Base-by-base conservation (phyloP, 2,329 filamentous ascomycete species). In the Escovopsis weberi region DNA sequence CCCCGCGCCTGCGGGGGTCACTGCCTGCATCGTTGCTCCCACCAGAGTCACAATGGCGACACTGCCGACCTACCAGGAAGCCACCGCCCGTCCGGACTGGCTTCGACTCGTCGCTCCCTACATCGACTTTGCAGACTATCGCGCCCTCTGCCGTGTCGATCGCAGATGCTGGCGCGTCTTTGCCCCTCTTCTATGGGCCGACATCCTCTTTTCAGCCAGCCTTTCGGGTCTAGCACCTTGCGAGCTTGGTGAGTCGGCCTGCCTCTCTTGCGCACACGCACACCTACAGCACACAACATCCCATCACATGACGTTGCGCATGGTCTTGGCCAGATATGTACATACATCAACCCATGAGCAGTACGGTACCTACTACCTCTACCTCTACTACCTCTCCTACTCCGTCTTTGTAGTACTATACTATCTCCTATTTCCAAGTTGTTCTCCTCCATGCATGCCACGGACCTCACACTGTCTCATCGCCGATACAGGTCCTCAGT, bases 51-150 rank as follows among this genome's bases (percentile, higher is more conserved):
- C 36, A 45, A 15, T 61, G 59, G 38, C 26, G 26, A 47, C 52
- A 10, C 63, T 69, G n/a, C 72, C 74, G 1, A 72, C 73, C 0
- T 78, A 78, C 53, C 57, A 63, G 40, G 65, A 75, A 45, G 72
- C 74, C 41, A 66, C 61, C 2, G 51, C 60, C 7, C 57, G 53
- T 9, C 52, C 53, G 19, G 66, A 75, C 59, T 75, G 72, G 69
- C 59, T 75, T 12, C 55, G 55, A 28, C 47, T 75, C 4, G 66
- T 66, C 11, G 68, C 64, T 6, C 64, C 68, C 1, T 68, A 66
- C 48, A 48, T 74, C 38, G 50, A 55, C 2, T 48, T 61, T 36
- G 44, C 50, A 6, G 63, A 70, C 50, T 70, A 69, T 49, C 51
- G 59, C 23, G 54, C 56, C 7, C 64, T 75, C 37, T 74, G 69